Base-by-base conservation (phyloP, 352 stramenopile genomes). In the Globisporangium cederbergense region DNA sequence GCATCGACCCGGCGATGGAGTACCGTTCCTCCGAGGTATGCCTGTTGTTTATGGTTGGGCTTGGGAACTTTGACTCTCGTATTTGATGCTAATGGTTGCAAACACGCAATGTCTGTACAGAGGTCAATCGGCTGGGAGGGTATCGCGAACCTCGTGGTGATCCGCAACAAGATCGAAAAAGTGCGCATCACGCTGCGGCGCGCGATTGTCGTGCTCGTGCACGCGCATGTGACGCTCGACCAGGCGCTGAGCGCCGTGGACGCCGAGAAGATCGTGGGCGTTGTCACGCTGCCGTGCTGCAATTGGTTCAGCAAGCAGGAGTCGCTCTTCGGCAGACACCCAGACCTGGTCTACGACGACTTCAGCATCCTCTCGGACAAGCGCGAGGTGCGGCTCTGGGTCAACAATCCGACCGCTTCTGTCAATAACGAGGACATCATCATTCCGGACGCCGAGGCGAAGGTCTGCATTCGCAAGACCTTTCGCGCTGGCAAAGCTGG, bases 91-190 rank as follows among this genome's bases (percentile, higher is more conserved):
- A 25, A 25, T 25, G 22, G 22, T 25, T 25, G 22, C 1, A 25
- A 25, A 25, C 2, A 5, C 20, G 56, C 40, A 49, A 22, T 58
- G 57, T 52, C 40, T 43, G 0, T 14, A 53, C 20, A 89, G 74
- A 76, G 75, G 0, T 78, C 80, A 3, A 64, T 75, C 2, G 60
- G 72, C 4, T 94, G 86, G 86, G 45, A 65, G 7, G 52, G 67
- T 4, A 77, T 94, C 34, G 61, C 66, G 7, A 94, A 94, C 63
- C 69, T 94, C 22, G 78, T 92, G 9, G 77, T 89, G 53, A 76
- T 94, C 42, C 74, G 81, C 66, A 90, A 91, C 68, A 94, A 94
- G 64, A 92, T 94, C 50, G 83, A 94, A 52, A 88, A 92, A 34
- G 81, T 94, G 18, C 81, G 80, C 32, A 90, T 92, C 63, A 62